Percentiles rank a stretch among this genome's conserved stretches.
phyloP scores from a whole-genome alignment of 106 monocot species.

The Cymbidium sinense region DNA sequence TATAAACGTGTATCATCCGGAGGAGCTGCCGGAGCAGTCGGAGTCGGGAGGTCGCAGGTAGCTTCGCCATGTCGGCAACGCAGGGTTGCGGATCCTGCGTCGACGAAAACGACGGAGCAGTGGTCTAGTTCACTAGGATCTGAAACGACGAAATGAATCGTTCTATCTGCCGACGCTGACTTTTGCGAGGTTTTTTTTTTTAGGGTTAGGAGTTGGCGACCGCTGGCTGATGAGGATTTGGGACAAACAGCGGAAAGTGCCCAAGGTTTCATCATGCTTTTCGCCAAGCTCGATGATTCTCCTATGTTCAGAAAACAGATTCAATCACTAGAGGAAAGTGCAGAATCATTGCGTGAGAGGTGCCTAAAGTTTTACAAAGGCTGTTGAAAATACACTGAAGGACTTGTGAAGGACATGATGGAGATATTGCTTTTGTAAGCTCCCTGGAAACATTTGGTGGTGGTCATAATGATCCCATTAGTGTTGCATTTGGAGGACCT shows the following conservation, averaged over 20 bases:
- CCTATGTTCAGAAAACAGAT: slow-evolving; percentile 98
- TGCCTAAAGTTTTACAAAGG: slow-evolving; percentile 97
- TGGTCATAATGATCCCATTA: slow-evolving; percentile 90
- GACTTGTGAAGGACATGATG: slow-evolving; percentile 90
- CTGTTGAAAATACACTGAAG: slow-evolving; percentile 84
- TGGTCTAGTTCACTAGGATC: neutral
- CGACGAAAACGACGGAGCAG: neutral
- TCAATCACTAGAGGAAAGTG: slow-evolving; percentile 85
- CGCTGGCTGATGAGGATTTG: slow-evolving; percentile 42
- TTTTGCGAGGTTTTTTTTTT: neutral
- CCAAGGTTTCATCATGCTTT: slow-evolving; percentile 56
- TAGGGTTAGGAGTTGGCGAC: neutral
- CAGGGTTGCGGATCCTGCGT: neutral
- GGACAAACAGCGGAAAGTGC: slow-evolving; percentile 6
- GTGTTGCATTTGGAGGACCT: slow-evolving; percentile 98
- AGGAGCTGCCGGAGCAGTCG: neutral
- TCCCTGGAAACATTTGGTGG: slow-evolving; percentile 91
- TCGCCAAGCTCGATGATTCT: slow-evolving; percentile 93
- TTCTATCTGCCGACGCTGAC: neutral
- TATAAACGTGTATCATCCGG: neutral
- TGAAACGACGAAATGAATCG: neutral
- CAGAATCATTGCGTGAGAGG: slow-evolving; percentile 81
- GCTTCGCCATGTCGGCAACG: neutral
- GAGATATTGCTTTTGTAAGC: slow-evolving; percentile 90
- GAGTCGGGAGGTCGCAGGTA: neutral